A percentile compares a stretch with the other conserved stretches of the same genome.
Conservation (phyloP, 345 rosid genomes). For the Moricandia moricandioides region DNA sequence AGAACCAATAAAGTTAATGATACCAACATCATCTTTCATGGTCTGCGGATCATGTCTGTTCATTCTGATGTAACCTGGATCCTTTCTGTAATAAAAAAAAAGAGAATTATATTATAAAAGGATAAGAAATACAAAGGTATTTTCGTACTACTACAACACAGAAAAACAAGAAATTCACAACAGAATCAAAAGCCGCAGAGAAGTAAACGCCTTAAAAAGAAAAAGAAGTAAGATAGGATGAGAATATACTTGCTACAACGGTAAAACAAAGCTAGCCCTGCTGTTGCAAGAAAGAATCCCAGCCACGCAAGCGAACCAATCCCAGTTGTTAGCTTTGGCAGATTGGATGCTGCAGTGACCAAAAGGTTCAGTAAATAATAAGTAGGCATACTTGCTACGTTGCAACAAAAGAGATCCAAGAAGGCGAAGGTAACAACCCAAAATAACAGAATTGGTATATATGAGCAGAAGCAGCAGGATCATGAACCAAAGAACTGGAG, state of each 20-base stretch:
- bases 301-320: conserved; percentile 82
- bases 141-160: neutral
- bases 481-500: conserved; percentile 70
- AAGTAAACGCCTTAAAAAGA: conserved; percentile 12
- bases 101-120: neutral
- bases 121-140: conserved; percentile 4
- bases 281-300: conserved; percentile 70
- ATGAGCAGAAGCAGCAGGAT: conserved; percentile 61
- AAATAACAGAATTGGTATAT: conserved; percentile 69
- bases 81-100: conserved; percentile 61
- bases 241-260: conserved; percentile 82
- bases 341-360: conserved; percentile 59
- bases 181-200: neutral
- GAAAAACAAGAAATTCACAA: conserved; percentile 1
- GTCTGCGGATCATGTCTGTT: conserved; percentile 72
- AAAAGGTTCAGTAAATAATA: conserved; percentile 22
- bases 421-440: conserved; percentile 49
- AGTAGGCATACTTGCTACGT: conserved; percentile 11
- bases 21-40: conserved; percentile 89
- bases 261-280: conserved; percentile 76
- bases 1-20: conserved; percentile 19
- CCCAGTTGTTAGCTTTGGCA: conserved; percentile 72
- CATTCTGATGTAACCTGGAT: conserved; percentile 90
- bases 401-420: conserved; percentile 9
- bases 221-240: neutral